Conservation (phyloP, 2,329 filamentous ascomycete species). For the Macrophomina tecta region DNA sequence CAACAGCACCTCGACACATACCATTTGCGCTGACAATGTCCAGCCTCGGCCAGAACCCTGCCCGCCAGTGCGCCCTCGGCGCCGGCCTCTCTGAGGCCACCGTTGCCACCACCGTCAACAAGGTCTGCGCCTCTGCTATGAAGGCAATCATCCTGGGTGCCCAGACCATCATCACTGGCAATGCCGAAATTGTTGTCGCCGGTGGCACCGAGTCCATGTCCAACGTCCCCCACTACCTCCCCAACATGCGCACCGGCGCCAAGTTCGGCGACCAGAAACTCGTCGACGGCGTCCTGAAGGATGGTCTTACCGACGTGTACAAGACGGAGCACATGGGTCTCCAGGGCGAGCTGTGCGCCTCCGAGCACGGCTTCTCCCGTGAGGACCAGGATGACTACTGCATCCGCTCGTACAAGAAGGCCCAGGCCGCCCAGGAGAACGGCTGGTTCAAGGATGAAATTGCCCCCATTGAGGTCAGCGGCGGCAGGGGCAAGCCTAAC, state of each 20-base stretch:
- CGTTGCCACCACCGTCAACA: slow-evolving; percentile 94
- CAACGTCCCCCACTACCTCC: slow-evolving; percentile 94
- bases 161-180: slow-evolving; percentile 97
- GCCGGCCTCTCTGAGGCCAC: slow-evolving; percentile 82
- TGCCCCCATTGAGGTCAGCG: slow-evolving; percentile 83
- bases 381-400: slow-evolving; percentile 95
- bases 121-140: slow-evolving; percentile 94
- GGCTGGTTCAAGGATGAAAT: slow-evolving; percentile 88
- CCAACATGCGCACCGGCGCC: slow-evolving; percentile 80
- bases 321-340: slow-evolving; percentile 98
- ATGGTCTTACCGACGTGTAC: slow-evolving; percentile 93
- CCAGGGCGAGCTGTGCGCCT: slow-evolving; percentile 87
- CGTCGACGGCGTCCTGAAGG: slow-evolving; percentile 90
- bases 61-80: slow-evolving; percentile 88
- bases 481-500: slow-evolving; percentile 87
- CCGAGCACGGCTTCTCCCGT: slow-evolving; percentile 79
- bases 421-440: slow-evolving; percentile 80
- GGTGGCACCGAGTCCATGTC: slow-evolving; percentile 99
- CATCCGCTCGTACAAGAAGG: slow-evolving; percentile 93
- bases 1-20: neutral
- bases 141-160: slow-evolving; percentile 95
- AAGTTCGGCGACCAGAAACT: slow-evolving; percentile 94
- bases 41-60: slow-evolving; percentile 94
- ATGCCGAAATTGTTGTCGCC: slow-evolving; percentile 89
- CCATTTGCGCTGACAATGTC: slow-evolving; percentile 28